A percentile compares a stretch with the other conserved stretches of the same genome.
Evolutionary conservation across 1,284 basidiomycete genomes (phyloP).

Genomic region (Grifola frondosa): DNA sequence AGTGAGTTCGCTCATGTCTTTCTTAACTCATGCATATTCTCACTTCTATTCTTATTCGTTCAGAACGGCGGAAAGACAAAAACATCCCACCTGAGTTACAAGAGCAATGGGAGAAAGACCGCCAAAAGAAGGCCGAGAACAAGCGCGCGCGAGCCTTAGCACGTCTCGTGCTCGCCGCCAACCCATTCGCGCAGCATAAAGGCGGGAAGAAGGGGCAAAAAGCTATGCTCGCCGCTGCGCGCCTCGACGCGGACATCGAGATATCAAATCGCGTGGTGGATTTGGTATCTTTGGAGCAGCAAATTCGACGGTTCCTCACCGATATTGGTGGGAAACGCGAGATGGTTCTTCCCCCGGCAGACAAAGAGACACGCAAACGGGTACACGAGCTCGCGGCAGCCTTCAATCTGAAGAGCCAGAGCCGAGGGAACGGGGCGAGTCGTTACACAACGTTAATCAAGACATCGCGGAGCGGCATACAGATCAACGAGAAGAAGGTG

Average conservation of each 20-base stretch:
- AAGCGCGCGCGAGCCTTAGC: constrained; percentile 66
- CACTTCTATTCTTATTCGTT: neutral
- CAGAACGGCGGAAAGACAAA: constrained; percentile 60
- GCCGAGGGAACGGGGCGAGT: constrained; percentile 62
- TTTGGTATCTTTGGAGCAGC: constrained; percentile 57
- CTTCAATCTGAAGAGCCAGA: constrained; percentile 76
- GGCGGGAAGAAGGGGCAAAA: constrained; percentile 70
- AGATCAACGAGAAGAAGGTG: constrained; percentile 60
- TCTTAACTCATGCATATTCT: neutral
- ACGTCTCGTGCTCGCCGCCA: constrained; percentile 52
- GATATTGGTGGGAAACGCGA: constrained; percentile 49
- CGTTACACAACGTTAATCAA: constrained; percentile 73
- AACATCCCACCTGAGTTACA: constrained; percentile 62
- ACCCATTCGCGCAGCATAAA: constrained; percentile 55
- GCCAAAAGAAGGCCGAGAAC: constrained; percentile 76
- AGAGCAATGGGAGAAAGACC: constrained; percentile 79
- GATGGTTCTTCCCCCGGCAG: constrained; percentile 75
- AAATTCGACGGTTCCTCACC: constrained; percentile 69
- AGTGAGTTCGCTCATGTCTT: constrained; percentile 21
- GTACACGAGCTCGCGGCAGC: constrained; percentile 77
- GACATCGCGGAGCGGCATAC: constrained; percentile 55
- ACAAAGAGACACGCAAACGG: constrained; percentile 65
- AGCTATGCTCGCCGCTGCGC: constrained; percentile 54
- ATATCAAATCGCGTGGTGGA: constrained; percentile 55
- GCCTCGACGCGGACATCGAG: constrained; percentile 44